Base-by-base conservation (phyloP, 1,284 basidiomycete species). In the Inonotus obliquus region DNA sequence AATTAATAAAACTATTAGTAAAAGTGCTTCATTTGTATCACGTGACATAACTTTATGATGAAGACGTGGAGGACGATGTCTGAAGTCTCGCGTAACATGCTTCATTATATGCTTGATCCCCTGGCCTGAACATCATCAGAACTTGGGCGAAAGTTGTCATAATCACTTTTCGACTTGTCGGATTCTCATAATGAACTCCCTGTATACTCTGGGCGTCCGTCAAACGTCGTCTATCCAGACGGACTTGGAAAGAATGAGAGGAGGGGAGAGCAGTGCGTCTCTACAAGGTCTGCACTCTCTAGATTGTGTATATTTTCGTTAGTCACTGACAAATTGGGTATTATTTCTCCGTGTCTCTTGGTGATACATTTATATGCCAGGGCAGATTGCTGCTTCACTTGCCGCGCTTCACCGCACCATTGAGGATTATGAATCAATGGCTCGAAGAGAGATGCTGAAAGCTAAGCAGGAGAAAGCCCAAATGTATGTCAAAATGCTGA, bases 361-460 rank as follows among this genome's bases (percentile, higher is more conserved):
- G 32, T 32, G 32, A 32, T 41, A 2, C 37, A 27, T n/a, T 48
- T n/a, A 32, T 54, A 54, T 41, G 61, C 57, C 35, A 96, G 94
- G 94, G 73, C 95, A 97, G 82, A 94, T 98, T 75, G 92, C 92
- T 38, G 94, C 95, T 29, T 94, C 93, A 14, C 79, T 98, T 19
- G 84, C 92, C n/a, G 94, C 93, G 1, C 88, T 98, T 80, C 87
- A 92, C 60, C 79, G 95, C 60, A 93, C 96, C 60, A 87, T 97
- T 65, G 94, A 97, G 68, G 96, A 98, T 71, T 98, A 96, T 71
- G 95, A 97, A 70, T 89, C 91, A 11, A 94, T 98, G 92, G 92
- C 92, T 0, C 91, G 89, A 76, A 83, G 94, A 66, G 95, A 98
- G 74, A 93, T 97, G 70, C 91, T 96, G 58, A 93, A 92, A 67